phyloP scores from a whole-genome alignment of 2,329 filamentous ascomycete genomes.

The Aspergillus bombycis region DNA sequence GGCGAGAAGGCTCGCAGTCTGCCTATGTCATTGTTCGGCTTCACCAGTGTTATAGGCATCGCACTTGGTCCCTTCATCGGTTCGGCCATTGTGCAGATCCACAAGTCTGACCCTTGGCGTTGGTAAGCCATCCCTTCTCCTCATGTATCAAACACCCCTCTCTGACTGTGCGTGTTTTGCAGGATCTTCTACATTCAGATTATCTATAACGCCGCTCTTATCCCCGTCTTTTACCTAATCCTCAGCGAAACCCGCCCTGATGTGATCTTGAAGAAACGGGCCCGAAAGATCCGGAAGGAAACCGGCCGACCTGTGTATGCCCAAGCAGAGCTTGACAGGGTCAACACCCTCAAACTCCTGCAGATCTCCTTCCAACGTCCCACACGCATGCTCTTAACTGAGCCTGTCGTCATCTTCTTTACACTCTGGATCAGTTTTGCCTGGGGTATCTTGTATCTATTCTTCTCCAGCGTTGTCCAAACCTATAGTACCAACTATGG shows the following conservation, averaged over 20 bases:
- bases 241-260: constrained; percentile 24
- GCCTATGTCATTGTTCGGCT: constrained; percentile 49
- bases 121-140: constrained; percentile 35
- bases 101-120: constrained; percentile 41
- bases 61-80: constrained; percentile 51
- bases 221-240: constrained; percentile 46
- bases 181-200: constrained; percentile 53
- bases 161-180: background rate
- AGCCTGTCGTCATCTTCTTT: constrained; percentile 11
- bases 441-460: constrained; percentile 19
- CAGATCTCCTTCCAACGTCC: constrained; percentile 13
- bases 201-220: constrained; percentile 46
- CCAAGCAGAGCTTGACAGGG: background rate
- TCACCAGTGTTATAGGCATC: constrained; percentile 48
- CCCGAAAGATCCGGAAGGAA: background rate
- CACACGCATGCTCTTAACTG: constrained; percentile 12
- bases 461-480: constrained; percentile 17
- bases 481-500: constrained; percentile 17
- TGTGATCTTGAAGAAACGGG: constrained; percentile 4
- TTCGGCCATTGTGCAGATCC: constrained; percentile 40
- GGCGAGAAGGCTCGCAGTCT: constrained; percentile 44
- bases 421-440: constrained; percentile 16
- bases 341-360: background rate
- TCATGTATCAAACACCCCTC: background rate
- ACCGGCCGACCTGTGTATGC: background rate